Conservation (phyloP, 495 filamentous ascomycete genomes). For the Xylaria longipes region DNA sequence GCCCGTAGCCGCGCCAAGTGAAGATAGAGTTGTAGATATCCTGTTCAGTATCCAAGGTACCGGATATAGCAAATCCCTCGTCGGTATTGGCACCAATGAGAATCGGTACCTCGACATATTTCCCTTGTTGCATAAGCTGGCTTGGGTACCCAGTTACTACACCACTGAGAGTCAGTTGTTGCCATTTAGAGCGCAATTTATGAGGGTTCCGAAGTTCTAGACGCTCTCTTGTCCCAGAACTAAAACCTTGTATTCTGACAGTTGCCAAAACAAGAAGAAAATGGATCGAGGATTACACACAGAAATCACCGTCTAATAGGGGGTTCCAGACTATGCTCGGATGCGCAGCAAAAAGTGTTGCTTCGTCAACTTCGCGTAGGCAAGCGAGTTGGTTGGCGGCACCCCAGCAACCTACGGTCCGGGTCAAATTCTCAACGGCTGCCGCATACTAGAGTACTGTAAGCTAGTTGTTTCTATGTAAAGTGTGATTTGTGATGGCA, state of each 20-base stretch:
- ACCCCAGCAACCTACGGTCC: constrained; percentile 45
- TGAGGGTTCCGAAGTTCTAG: background rate
- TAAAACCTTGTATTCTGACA: background rate
- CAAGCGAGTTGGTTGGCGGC: constrained; percentile 52
- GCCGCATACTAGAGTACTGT: constrained; percentile 35
- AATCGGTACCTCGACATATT: constrained; percentile 50
- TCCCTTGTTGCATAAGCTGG: constrained; percentile 26
- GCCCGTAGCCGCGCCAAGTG: constrained; percentile 41
- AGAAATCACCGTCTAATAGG: constrained; percentile 58
- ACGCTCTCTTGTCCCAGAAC: background rate
- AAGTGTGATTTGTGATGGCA: background rate
- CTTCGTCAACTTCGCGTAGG: constrained; percentile 54
- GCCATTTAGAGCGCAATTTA: background rate
- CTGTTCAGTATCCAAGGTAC: constrained; percentile 31
- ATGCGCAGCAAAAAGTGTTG: constrained; percentile 50
- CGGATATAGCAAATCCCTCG: constrained; percentile 45
- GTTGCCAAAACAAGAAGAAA: background rate
- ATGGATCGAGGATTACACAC: background rate
- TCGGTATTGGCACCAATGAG: constrained; percentile 67
- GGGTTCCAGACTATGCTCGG: constrained; percentile 48
- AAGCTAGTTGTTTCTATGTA: background rate
- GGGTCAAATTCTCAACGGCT: constrained; percentile 50
- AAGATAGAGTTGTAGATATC: constrained; percentile 43
- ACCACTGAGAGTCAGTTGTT: background rate
- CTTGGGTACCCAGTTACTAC: constrained; percentile 39